These are phyloP conservation scores for Fraxinus sp. DNA, from an alignment of 305 asterid species.

Conservation along the genomic window DNA sequence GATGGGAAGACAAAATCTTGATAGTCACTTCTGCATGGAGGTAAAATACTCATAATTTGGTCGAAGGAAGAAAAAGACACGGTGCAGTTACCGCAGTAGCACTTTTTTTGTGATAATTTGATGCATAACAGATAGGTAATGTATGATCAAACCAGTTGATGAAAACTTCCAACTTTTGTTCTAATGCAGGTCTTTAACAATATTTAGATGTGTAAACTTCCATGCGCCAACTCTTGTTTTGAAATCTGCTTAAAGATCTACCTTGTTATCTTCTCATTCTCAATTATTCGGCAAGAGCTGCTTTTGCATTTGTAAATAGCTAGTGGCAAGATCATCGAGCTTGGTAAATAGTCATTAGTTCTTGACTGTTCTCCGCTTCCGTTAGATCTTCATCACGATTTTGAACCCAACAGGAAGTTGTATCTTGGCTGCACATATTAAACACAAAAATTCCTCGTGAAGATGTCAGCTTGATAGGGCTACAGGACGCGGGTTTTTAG, in stretches of 20 bases:
- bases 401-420: neutral
- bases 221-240: neutral
- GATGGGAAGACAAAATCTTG: slow-evolving; percentile 85
- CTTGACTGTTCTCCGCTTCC: neutral
- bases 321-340: neutral
- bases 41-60: slow-evolving; percentile 20
- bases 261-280: neutral
- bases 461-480: neutral
- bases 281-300: neutral
- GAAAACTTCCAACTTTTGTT: neutral
- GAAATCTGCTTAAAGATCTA: neutral
- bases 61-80: neutral
- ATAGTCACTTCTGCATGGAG: slow-evolving; percentile 82
- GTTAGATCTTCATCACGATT: neutral
- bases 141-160: neutral
- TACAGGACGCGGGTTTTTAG: neutral
- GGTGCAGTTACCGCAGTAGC: neutral
- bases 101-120: neutral
- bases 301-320: neutral
- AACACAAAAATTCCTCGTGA: neutral
- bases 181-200: neutral
- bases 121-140: neutral
- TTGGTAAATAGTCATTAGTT: neutral
- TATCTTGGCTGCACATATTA: neutral
- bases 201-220: neutral